Evolutionary conservation across 345 rosid genomes (phyloP).

Genomic region (Aurinia saxatilis): DNA sequence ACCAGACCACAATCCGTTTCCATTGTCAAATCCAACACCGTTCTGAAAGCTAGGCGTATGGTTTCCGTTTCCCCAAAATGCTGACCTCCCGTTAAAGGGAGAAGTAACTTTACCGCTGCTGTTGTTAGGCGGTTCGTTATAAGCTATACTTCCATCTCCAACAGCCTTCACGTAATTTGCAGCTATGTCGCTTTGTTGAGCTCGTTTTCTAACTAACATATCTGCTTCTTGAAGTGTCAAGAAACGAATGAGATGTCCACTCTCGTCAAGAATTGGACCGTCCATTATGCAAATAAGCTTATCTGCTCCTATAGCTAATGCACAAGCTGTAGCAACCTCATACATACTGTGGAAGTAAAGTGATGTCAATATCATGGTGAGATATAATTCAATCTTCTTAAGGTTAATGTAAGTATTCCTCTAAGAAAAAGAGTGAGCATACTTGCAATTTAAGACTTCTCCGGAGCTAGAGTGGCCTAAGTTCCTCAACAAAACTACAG

Average conservation of each 20-base stretch:
- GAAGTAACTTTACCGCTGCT: constrained; percentile 29
- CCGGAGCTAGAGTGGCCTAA: constrained; percentile 96
- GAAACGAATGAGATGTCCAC: constrained; percentile 71
- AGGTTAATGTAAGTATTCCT: background rate
- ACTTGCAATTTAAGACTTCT: constrained; percentile 99
- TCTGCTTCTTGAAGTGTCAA: constrained; percentile 87
- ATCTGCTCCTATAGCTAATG: constrained; percentile 85
- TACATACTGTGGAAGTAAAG: constrained; percentile 56
- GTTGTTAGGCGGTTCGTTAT: constrained; percentile 30
- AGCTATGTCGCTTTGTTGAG: constrained; percentile 84
- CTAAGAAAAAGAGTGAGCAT: constrained; percentile 22
- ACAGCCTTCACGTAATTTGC: constrained; percentile 91
- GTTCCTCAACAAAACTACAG: constrained; percentile 77
- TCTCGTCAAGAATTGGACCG: constrained; percentile 82
- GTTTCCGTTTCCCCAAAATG: constrained; percentile 29
- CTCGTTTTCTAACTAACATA: constrained; percentile 70
- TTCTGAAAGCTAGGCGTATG: constrained; percentile 52
- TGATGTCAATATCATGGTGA: no score
- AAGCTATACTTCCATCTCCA: constrained; percentile 40
- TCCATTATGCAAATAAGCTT: constrained; percentile 83
- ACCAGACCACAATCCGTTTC: constrained; percentile 69
- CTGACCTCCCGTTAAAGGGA: constrained; percentile 36
- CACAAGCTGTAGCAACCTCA: constrained; percentile 98
- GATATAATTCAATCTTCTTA: background rate
- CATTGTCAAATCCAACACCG: constrained; percentile 85